Evolutionary conservation across 2,329 filamentous ascomycete genomes (phyloP), one percentile per base, ranked within the genome.

Genomic region (Ophiostoma himal-ulmi): DNA sequence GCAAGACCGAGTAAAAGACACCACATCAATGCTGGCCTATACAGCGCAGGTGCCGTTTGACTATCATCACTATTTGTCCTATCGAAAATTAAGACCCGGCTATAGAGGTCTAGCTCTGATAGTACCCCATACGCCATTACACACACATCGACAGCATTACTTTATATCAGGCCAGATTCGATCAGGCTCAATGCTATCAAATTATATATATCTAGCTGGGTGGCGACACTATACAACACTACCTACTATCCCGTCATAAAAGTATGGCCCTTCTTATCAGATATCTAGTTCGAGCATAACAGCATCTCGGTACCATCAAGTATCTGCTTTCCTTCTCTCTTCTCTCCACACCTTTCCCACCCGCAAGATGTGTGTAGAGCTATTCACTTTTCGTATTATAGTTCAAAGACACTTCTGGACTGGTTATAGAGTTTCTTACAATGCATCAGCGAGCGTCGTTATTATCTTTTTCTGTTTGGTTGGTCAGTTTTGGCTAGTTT

Each of bases 1-100:
- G 73, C 72, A 88, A 89, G 76, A 81, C 82, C 68, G 76, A 22
- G n/a, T 57, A 57, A 17, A 17, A 20, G 48, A 13, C 44, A 48
- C 7, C 6, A 39, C 2, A 39, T 7, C 8, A 20, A 20, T 20
- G 11, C 17, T 5, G 17, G 17, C 44, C 44, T 48, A 8, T 6
- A n/a, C 44, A 48, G 3, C 11, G 1, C 44, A 48, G 17, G 17
- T 20, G 17, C 17, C 17, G 17, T 17, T 20, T 48, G 44, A 20
- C 17, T n/a, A 20, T 7, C 5, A 48, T 48, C 6, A 6, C 44
- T 1, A 8, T 20, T 10, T 48, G 17, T 3, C 44, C 20, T n/a
- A 7, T 7, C 44, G n/a, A 3, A 1, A n/a, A 20, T 17, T 17
- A 48, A 48, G 44, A 30, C 30, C 30, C 44, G 44, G 2, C 44